Base-by-base conservation (phyloP, 768 basidiomycete species). In the Boletus rufocinnamomeus region DNA sequence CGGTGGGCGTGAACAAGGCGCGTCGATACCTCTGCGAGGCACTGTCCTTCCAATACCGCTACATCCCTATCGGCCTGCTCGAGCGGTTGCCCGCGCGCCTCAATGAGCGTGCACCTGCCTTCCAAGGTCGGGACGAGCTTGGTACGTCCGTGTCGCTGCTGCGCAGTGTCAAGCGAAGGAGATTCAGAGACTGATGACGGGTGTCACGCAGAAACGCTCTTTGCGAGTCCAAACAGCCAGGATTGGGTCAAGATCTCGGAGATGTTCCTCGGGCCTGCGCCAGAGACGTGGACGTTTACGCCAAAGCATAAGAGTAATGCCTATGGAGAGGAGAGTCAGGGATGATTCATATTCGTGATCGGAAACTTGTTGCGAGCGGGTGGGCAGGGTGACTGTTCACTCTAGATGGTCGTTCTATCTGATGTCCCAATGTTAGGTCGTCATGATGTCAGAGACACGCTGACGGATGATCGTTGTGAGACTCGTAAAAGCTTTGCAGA, bases 301-400 rank as follows among this genome's bases (percentile, higher is more conserved):
- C 94, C 95, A 2, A 98, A 97, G 73, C 95, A 98, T 75, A 95
- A 93, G 75, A 95, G 92, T 62, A 98, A 97, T 70, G 77, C 91
- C 2, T 80, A 85, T 70, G 78, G 75, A 10, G 81, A 82, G 32
- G 88, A 88, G 56, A 81, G 77, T 56, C 87, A 91, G 65, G 90
- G 84, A 7, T 84, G 65, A 59, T 28, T 41, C 21, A 23, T 23
- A 30, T 32, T 19, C 37, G 5, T 28, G 11, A 28, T 27, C 14
- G 6, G 13, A n/a, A 9, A 16, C n/a, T 1, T 9, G 23, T 40
- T 28, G 25, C 19, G 19, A 27, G 9, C 17, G 10, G 3, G 50
- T 14, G 16, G 34, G 50, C 4, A 27, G 25, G 32, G 9, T 21
- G 13, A 46, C 10, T 2, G 3, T 50, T 21, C 44, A 17, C 5